Conservation (phyloP, 1,284 basidiomycete genomes). For the Rhodotorula sp. region DNA sequence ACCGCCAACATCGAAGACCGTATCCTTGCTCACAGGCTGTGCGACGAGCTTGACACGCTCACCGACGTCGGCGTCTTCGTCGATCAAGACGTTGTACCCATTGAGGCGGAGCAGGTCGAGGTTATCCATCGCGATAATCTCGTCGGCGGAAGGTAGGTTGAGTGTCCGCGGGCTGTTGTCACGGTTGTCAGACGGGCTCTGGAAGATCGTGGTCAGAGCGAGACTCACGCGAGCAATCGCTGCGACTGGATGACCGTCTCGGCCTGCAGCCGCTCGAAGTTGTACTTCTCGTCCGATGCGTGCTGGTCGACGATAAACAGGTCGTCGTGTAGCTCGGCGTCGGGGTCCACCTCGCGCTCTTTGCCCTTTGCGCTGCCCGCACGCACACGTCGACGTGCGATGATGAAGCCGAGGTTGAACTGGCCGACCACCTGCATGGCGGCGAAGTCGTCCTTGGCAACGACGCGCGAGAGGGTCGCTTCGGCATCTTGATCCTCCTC, state of each 20-base stretch:
- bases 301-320: constrained; percentile 81
- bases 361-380: constrained; percentile 1
- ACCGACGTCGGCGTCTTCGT: constrained; percentile 60
- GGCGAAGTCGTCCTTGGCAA: constrained; percentile 83
- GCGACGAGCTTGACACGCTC: constrained; percentile 70
- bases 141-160: constrained; percentile 86
- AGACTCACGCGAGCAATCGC: constrained; percentile 69
- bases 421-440: constrained; percentile 86
- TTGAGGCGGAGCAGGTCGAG: constrained; percentile 76
- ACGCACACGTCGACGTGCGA: constrained; percentile 62
- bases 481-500: constrained; percentile 65
- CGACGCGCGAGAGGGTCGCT: constrained; percentile 76
- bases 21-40: constrained; percentile 87
- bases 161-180: constrained; percentile 68
- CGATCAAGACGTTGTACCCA: constrained; percentile 74
- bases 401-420: constrained; percentile 95
- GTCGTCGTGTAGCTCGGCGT: constrained; percentile 63
- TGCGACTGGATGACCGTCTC: constrained; percentile 87
- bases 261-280: constrained; percentile 89
- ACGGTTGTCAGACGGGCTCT: background rate
- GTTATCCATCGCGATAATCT: constrained; percentile 84
- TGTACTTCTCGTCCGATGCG: constrained; percentile 89
- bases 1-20: constrained; percentile 74
- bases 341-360: background rate
- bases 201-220: background rate